Evolutionary conservation across 202 grass and related monocot species (phyloP), one percentile per base, ranked within the genome.

Genomic region (Setaria viridis): DNA sequence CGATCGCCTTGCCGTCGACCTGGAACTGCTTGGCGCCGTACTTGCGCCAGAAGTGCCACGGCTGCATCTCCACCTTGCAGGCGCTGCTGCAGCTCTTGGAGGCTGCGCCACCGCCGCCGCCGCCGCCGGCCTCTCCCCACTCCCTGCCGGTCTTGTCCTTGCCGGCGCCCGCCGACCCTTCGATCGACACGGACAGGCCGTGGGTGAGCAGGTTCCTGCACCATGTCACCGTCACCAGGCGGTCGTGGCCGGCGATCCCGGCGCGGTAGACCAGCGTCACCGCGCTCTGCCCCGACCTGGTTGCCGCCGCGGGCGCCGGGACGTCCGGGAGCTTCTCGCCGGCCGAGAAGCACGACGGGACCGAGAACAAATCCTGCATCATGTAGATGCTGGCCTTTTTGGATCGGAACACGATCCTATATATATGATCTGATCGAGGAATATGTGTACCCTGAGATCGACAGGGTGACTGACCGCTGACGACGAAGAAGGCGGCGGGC

Each of bases 31-130:
- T 97, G 39, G 90, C 90, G 6, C 95, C 95, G 16, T 97, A 87
- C 81, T 93, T 94, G 35, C 90, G 90, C 95, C 95, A 97, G 79
- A 97, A 97, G 70, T 94, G 91, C 95, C 95, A 97, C 7, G 95
- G 92, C 77, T 94, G 84, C 82, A 97, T 85, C 79, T 97, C 92
- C 41, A 97, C 95, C 85, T 95, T 97, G 84, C 90, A 97, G 11
- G 86, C 85, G 21, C 64, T 72, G 45, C 80, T 77, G 50, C 62
- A 79, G 80, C 77, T 46, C 71, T 79, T 84, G 70, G n/a, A 29
- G 63, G 50, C 25, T 25, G 8, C 35, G 25, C 4, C 51, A 30
- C 4, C 77, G 15, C 0, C 67, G 15, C 4, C 51, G 39, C 4
- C 77, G 15, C 0, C 67, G 15, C 6, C 42, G 7, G 47, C 33